These are phyloP conservation scores for Diophrys appendiculata DNA, from an alignment of 73 alveolate genomes.

Conservation along the genomic window DNA sequence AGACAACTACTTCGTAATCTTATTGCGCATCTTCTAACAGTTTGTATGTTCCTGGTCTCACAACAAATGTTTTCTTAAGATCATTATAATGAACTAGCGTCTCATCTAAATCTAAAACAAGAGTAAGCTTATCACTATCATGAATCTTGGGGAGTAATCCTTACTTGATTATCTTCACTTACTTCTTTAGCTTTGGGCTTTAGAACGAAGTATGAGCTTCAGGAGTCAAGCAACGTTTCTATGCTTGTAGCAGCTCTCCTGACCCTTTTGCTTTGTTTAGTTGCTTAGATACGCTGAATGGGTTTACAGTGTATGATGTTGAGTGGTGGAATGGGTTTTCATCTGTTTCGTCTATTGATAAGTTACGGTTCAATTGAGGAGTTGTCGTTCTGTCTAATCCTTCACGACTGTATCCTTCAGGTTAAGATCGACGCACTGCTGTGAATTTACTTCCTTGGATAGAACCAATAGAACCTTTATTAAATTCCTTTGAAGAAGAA, in stretches of 20 bases:
- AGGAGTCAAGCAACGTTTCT: too few relatives aligned
- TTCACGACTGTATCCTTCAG: not conserved
- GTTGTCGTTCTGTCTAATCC: not conserved
- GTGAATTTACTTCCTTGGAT: not conserved
- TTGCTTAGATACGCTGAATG: too few relatives aligned
- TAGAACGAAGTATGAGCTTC: too few relatives aligned
- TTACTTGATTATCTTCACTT: too few relatives aligned
- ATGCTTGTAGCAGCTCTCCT: too few relatives aligned
- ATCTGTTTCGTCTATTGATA: not conserved
- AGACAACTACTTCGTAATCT: conserved; percentile 69
- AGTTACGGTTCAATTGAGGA: not conserved
- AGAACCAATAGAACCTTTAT: too few relatives aligned
- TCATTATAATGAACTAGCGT: conserved; percentile 74
- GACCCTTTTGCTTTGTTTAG: too few relatives aligned
- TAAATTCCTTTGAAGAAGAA: too few relatives aligned
- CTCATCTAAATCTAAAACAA: conserved; percentile 80
- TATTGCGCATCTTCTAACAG: conserved; percentile 48
- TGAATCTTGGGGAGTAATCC: too few relatives aligned
- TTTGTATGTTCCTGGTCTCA: conserved; percentile 90
- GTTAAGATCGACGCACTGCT: not conserved
- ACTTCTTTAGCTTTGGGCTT: too few relatives aligned
- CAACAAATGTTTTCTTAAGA: conserved; percentile 54
- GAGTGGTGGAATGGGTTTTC: not conserved
- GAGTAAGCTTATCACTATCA: too few relatives aligned
- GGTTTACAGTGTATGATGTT: not conserved